A percentile compares a stretch with the other conserved stretches of the same genome.
Conservation (phyloP, 495 filamentous ascomycete species). For the Hypoxylon fuscum region DNA sequence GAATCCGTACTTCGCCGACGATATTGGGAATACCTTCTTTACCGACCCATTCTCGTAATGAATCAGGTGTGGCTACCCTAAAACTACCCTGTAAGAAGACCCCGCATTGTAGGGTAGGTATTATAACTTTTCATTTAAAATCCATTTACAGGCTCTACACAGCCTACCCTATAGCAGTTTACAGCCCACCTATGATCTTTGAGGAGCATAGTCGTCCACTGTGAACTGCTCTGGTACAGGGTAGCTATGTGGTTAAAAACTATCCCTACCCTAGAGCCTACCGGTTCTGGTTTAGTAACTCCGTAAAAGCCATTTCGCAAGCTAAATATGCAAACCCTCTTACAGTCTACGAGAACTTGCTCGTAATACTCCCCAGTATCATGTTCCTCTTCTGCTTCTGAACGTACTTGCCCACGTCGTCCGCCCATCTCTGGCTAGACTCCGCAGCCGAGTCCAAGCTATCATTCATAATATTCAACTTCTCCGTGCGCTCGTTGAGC, state of each 20-base stretch:
- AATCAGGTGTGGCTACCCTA: too few relatives aligned
- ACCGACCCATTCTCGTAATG: slow-evolving; percentile 7
- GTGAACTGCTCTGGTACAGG: too few relatives aligned
- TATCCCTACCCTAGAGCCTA: too few relatives aligned
- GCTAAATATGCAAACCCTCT: neutral
- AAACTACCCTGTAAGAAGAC: too few relatives aligned
- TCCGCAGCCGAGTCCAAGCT: slow-evolving; percentile 82
- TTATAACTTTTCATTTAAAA: too few relatives aligned
- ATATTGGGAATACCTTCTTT: slow-evolving; percentile 22
- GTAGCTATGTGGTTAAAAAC: too few relatives aligned
- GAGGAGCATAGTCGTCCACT: too few relatives aligned
- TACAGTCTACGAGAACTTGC: slow-evolving; percentile 51
- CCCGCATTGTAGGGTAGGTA: too few relatives aligned
- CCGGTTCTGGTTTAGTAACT: too few relatives aligned
- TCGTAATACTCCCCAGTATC: slow-evolving; percentile 69
- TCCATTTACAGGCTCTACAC: too few relatives aligned
- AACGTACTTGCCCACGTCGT: slow-evolving; percentile 87
- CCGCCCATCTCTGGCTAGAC: slow-evolving; percentile 80
- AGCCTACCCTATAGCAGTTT: too few relatives aligned
- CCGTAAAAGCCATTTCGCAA: neutral
- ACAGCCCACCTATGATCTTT: too few relatives aligned
- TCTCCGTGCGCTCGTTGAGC: slow-evolving; percentile 89
- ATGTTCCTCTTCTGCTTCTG: slow-evolving; percentile 84
- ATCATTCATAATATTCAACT: slow-evolving; percentile 82
- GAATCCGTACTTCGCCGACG: slow-evolving; percentile 13